Percentiles rank a stretch among this genome's conserved stretches.
These are phyloP conservation scores for Blastobotrys aristatus DNA, from an alignment of 1,139 yeast species.

Conservation along the genomic window DNA sequence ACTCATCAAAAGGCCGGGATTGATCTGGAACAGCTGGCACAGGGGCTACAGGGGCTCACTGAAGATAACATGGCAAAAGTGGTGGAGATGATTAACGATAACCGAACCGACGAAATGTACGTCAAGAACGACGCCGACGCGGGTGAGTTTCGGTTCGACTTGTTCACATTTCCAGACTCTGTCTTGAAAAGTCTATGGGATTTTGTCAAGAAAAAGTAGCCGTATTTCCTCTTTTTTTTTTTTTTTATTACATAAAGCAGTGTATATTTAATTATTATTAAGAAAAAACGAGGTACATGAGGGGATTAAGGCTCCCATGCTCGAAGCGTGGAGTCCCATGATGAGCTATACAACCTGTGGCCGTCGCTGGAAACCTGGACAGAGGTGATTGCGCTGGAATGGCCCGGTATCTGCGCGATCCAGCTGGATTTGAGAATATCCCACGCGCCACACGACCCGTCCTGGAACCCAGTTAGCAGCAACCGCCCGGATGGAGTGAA, in stretches of 20 bases:
- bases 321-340: slow-evolving; percentile 35
- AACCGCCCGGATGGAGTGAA: slow-evolving; percentile 74
- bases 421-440: slow-evolving; percentile 64
- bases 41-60: slow-evolving; percentile 76
- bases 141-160: slow-evolving; percentile 96
- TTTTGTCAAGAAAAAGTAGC: slow-evolving; percentile 61
- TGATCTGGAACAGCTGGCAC: slow-evolving; percentile 86
- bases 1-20: slow-evolving; percentile 55
- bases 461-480: slow-evolving; percentile 71
- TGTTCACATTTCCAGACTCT: slow-evolving; percentile 89
- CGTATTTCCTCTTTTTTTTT: background rate
- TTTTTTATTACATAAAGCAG: background rate
- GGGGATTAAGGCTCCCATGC: slow-evolving; percentile 21
- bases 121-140: slow-evolving; percentile 93
- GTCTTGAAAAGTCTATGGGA: slow-evolving; percentile 92
- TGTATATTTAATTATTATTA: background rate
- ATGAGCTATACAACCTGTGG: slow-evolving; percentile 34
- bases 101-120: slow-evolving; percentile 92
- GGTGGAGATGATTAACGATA: slow-evolving; percentile 97
- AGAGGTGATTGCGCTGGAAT: slow-evolving; percentile 55
- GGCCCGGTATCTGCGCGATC: slow-evolving; percentile 59
- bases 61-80: slow-evolving; percentile 94
- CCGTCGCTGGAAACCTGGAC: slow-evolving; percentile 74
- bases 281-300: background rate
- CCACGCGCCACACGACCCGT: slow-evolving; percentile 72